Conservation (phyloP, 2,329 filamentous ascomycete genomes). For the Calonectria montana region DNA sequence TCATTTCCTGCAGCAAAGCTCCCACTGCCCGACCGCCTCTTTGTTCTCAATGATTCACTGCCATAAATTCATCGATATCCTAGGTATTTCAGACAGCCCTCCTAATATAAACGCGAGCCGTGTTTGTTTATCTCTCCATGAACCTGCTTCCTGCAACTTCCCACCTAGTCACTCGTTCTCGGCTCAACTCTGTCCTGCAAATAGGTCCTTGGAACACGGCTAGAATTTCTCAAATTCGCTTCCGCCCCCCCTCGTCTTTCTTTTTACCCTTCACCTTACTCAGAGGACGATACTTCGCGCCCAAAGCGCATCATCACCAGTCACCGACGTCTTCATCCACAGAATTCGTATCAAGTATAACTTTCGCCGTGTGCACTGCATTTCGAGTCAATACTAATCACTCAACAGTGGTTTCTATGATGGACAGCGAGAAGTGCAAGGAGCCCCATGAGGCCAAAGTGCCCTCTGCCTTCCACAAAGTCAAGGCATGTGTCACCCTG, state of each 20-base stretch:
- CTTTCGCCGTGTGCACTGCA: neutral
- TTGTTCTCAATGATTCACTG: constrained; percentile 33
- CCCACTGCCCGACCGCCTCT: neutral
- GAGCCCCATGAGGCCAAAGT: constrained; percentile 11
- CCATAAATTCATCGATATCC: neutral
- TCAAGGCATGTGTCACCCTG: constrained; percentile 15
- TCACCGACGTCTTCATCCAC: constrained; percentile 17
- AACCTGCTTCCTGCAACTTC: constrained; percentile 12
- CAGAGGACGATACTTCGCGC: neutral
- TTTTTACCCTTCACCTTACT: neutral
- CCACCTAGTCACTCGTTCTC: constrained; percentile 26
- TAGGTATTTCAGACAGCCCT: neutral
- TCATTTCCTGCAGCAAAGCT: too few relatives aligned
- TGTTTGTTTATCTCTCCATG: constrained; percentile 25
- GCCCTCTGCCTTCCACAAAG: constrained; percentile 13
- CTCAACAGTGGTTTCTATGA: constrained; percentile 41
- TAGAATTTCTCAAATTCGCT: neutral
- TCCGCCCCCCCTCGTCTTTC: neutral
- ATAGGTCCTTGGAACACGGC: constrained; percentile 19
- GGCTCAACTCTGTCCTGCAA: constrained; percentile 11
- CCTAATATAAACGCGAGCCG: neutral
- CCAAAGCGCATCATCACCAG: neutral
- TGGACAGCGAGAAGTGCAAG: constrained; percentile 41
- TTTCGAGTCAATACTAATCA: constrained; percentile 27
- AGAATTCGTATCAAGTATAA: constrained; percentile 31